These are phyloP conservation scores for Starmera stellimalicola DNA, from an alignment of 1,139 yeast species.

Conservation along the genomic window DNA sequence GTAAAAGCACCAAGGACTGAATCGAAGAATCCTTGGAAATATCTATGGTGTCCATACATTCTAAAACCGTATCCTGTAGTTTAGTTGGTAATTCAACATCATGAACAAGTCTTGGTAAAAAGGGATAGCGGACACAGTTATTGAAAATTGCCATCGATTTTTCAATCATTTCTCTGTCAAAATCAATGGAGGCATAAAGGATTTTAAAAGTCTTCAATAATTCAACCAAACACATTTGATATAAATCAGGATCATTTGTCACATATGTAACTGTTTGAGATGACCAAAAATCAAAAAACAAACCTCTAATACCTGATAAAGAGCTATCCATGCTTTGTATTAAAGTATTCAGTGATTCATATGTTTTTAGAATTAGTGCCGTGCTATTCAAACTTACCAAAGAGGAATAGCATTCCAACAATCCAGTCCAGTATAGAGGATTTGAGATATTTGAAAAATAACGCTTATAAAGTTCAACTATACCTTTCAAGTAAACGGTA, in stretches of 20 bases:
- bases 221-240: constrained; percentile 48
- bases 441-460: constrained; percentile 16
- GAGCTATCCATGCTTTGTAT: constrained; percentile 25
- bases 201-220: constrained; percentile 41
- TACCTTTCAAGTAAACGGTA: constrained; percentile 22
- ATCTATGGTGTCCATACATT: constrained; percentile 31
- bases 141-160: constrained; percentile 39
- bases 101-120: constrained; percentile 37
- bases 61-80: constrained; percentile 43
- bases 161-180: constrained; percentile 22
- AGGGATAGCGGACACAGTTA: constrained; percentile 58
- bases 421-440: constrained; percentile 36
- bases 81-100: constrained; percentile 44
- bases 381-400: constrained; percentile 33
- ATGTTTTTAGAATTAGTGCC: constrained; percentile 42
- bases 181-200: constrained; percentile 28
- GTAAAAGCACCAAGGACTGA: constrained; percentile 36
- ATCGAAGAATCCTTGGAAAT: constrained; percentile 25
- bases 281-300: constrained; percentile 58
- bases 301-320: constrained; percentile 29
- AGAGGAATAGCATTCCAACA: constrained; percentile 38
- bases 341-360: constrained; percentile 42
- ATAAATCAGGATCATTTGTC: constrained; percentile 33
- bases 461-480: constrained; percentile 22
- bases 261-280: constrained; percentile 50